These are phyloP conservation scores for Tricladium varicosporioides DNA, from an alignment of 2,329 filamentous ascomycete genomes.

Conservation along the genomic window DNA sequence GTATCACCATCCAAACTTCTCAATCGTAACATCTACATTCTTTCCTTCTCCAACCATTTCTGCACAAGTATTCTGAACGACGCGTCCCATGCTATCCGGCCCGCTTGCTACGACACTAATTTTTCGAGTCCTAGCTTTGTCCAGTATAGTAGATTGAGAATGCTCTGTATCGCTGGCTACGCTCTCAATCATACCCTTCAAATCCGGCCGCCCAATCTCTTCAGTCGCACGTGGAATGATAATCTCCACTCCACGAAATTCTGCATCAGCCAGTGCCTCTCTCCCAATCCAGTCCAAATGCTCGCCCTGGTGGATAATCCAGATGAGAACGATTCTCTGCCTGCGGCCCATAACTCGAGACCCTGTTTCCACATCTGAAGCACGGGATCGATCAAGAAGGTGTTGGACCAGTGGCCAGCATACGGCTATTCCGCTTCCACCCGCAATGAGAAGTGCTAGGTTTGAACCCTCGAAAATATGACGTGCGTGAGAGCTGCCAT, in stretches of 20 bases:
- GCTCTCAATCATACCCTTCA: conserved; percentile 42
- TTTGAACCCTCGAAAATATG: conserved; percentile 48
- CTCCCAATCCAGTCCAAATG: conserved; percentile 55
- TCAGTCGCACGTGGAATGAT: conserved; percentile 53
- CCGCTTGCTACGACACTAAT: conserved; percentile 58
- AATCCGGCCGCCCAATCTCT: conserved; percentile 52
- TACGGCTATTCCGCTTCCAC: conserved; percentile 64
- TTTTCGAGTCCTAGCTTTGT: conserved; percentile 18
- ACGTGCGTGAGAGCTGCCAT: conserved; percentile 57
- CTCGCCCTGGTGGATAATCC: conserved; percentile 53
- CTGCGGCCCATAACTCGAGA: conserved; percentile 21
- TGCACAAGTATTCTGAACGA: conserved; percentile 58
- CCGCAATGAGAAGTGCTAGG: conserved; percentile 55
- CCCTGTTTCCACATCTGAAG: conserved; percentile 22
- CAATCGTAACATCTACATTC: conserved; percentile 53
- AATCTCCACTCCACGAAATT: conserved; percentile 48
- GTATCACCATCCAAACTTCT: conserved; percentile 66
- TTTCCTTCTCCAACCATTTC: conserved; percentile 45
- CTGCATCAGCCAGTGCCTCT: conserved; percentile 48
- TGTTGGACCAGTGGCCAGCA: conserved; percentile 58
- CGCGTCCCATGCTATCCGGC: conserved; percentile 59
- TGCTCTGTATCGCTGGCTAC: conserved; percentile 26
- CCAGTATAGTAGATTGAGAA: too few species aligned
- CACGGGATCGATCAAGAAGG: conserved; percentile 33
- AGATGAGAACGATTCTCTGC: conserved; percentile 51